These are phyloP conservation scores for Annulohypoxylon moriforme DNA, from an alignment of 495 filamentous ascomycete species.

Conservation along the genomic window DNA sequence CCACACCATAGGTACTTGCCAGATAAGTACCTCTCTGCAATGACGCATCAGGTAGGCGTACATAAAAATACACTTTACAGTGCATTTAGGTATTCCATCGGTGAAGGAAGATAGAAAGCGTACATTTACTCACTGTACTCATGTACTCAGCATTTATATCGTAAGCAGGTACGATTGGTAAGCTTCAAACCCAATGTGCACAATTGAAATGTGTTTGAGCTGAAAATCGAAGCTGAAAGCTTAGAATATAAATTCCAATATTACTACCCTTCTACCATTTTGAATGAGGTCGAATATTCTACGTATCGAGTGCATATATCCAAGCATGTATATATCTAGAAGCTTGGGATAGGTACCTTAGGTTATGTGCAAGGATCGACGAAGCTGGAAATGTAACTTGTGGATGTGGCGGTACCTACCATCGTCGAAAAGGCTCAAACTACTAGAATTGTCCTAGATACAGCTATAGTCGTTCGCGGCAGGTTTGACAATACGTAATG, in stretches of 20 bases:
- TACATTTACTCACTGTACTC: not conserved
- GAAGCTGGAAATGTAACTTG: not conserved
- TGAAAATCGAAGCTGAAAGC: not conserved
- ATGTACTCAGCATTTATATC: not conserved
- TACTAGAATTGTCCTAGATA: slow-evolving; percentile 4
- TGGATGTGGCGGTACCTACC: slow-evolving; percentile 28
- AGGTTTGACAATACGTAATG: not conserved
- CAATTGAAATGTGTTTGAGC: not conserved
- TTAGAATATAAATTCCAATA: slow-evolving; percentile 19
- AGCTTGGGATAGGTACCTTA: not conserved
- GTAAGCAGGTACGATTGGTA: slow-evolving; percentile 8
- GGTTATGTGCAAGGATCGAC: not conserved
- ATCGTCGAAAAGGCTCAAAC: slow-evolving; percentile 3
- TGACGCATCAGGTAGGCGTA: not conserved
- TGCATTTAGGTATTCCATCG: not conserved
- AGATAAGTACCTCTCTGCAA: slow-evolving; percentile 14
- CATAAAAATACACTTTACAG: not conserved
- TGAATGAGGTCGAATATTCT: slow-evolving; percentile 3
- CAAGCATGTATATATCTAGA: not conserved
- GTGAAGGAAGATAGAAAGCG: not conserved
- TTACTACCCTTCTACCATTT: slow-evolving; percentile 20
- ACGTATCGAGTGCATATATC: not conserved
- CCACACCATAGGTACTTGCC: slow-evolving; percentile 21
- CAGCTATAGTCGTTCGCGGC: not conserved
- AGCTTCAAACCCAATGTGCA: not conserved